Conservation (phyloP, 1,284 basidiomycete species). For the Tilletia horrida region DNA sequence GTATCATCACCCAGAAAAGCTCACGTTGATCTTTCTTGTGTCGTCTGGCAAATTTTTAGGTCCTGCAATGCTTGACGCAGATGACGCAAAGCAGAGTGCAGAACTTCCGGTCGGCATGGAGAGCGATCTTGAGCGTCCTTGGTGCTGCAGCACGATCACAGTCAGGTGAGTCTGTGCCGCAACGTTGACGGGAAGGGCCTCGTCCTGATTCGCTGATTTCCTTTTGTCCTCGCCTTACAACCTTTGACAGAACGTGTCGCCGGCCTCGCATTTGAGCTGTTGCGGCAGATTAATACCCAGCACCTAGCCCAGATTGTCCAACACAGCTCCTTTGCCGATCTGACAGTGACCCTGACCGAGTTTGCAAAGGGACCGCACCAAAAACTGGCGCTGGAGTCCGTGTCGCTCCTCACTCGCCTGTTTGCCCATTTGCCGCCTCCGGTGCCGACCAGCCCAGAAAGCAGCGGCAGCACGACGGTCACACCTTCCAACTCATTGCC, state of each 20-base stretch:
- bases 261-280: constrained; percentile 92
- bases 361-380: constrained; percentile 71
- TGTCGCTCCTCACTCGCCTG: constrained; percentile 2
- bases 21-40: too few species aligned
- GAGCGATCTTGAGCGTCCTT: constrained; percentile 98
- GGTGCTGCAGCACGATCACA: constrained; percentile 91
- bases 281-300: constrained; percentile 82
- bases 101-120: constrained; percentile 96
- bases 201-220: not conserved
- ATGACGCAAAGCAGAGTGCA: constrained; percentile 94
- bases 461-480: not conserved
- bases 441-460: not conserved
- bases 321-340: constrained; percentile 89
- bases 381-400: constrained; percentile 13
- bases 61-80: constrained; percentile 91
- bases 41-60: too few species aligned
- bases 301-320: constrained; percentile 87
- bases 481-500: constrained; percentile 13
- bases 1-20: too few species aligned
- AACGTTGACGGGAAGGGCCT: too few species aligned
- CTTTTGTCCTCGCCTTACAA: not conserved
- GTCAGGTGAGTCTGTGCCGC: constrained; percentile 58
- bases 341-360: constrained; percentile 95
- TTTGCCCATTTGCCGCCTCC: constrained; percentile 3
- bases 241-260: constrained; percentile 74